phyloP scores from a whole-genome alignment of 2,329 filamentous ascomycete species.

The Trichophyton simii region DNA sequence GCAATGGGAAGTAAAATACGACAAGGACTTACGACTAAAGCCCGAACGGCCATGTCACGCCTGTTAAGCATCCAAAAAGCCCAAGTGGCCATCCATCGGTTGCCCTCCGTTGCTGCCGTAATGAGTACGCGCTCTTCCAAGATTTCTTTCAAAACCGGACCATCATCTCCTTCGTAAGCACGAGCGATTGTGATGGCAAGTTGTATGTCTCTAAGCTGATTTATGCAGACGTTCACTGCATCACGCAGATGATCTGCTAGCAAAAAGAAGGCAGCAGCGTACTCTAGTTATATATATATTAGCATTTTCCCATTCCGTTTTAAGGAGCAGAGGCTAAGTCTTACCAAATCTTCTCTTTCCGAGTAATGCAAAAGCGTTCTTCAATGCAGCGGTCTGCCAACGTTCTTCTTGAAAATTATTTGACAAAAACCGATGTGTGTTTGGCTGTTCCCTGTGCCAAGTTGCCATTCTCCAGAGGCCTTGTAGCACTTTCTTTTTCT shows the following conservation, averaged over 20 bases:
- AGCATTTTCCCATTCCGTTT: neutral
- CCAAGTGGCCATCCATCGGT: slow-evolving; percentile 92
- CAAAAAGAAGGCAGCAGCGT: slow-evolving; percentile 91
- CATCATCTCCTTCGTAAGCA: slow-evolving; percentile 82
- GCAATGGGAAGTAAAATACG: neutral
- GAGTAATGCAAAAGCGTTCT: slow-evolving; percentile 91
- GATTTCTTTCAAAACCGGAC: slow-evolving; percentile 58
- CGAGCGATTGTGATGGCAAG: slow-evolving; percentile 78
- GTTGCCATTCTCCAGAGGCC: slow-evolving; percentile 89
- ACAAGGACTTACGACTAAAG: slow-evolving; percentile 54
- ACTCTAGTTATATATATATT: slow-evolving; percentile 46
- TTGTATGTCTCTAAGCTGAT: slow-evolving; percentile 77
- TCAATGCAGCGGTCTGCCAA: slow-evolving; percentile 80
- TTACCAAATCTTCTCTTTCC: slow-evolving; percentile 76
- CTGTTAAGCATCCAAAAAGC: slow-evolving; percentile 82
- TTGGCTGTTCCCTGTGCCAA: slow-evolving; percentile 74
- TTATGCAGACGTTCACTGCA: slow-evolving; percentile 73
- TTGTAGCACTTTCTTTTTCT: slow-evolving; percentile 79
- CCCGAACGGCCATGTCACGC: slow-evolving; percentile 70
- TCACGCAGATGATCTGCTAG: slow-evolving; percentile 74
- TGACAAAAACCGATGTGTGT: slow-evolving; percentile 66
- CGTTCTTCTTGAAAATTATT: slow-evolving; percentile 81
- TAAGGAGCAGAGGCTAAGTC: slow-evolving; percentile 15
- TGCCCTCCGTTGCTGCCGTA: slow-evolving; percentile 64
- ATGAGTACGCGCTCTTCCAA: slow-evolving; percentile 69